Base-by-base conservation (phyloP, 768 basidiomycete genomes). In the Termitomyces sp. region DNA sequence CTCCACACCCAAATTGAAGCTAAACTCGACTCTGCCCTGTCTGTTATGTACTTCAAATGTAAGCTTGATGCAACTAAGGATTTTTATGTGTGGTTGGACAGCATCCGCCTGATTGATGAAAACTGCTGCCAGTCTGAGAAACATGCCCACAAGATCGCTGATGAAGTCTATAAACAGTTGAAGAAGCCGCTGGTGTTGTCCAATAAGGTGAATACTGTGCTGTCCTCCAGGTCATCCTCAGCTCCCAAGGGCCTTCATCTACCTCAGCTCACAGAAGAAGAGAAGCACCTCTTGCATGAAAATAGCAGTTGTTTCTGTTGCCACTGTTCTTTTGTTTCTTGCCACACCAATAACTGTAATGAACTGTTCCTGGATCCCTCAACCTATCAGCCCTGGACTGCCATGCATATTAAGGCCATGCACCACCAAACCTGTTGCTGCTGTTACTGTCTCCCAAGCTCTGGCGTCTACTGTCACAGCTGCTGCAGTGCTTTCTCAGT, bases 251-350 rank as follows among this genome's bases (percentile, higher is more conserved):
- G 31, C 10, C 10, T 12, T 5, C 23, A 19, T 4, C 51, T 53
- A 0, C 59, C 59, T 3, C 32, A 12, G 3, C 27, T 62, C 0
- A 68, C 63, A 0, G 29, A 38, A 0, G 40, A 43, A 0, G 66
- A 73, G 51, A 44, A 52, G 0, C 9, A 51, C 0, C 50, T 68
- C 0, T 59, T 73, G 0, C 5, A 14, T 0, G 56, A 65, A 0
- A 57, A 67, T 31, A 27, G 58, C 2, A 66, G 71, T 0, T 73
- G 72, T 34, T 54, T 62, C 53, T 66, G 69, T n/a, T 73, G 71
- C 35, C 51, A 63, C 0, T 29, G 38, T 6, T 46, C 61, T 16
- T 61, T 55, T 6, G 34, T 57, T 0, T 52, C 57, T 4, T 70
- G 71, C 45, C 21, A 19, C 2, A 52, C 59, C 0, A 5, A 12